Evolutionary conservation across 164 flowering plant genomes (phyloP).

Genomic region (Akebia trifoliata): DNA sequence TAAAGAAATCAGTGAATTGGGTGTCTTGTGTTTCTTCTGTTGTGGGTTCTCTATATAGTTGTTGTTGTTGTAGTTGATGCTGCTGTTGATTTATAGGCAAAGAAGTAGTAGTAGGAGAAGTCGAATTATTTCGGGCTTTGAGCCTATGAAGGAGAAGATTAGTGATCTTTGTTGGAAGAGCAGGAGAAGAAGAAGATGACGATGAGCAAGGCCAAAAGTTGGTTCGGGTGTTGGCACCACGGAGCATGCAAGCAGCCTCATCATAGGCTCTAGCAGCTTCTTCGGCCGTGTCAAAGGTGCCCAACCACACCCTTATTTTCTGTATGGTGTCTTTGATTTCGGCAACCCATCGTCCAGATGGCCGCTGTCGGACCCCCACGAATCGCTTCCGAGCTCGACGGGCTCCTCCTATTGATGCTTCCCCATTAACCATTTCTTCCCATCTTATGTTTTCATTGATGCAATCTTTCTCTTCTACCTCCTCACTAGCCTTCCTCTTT

Average conservation of each 20-base stretch:
- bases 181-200: conserved; percentile 26
- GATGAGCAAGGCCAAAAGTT: conserved; percentile 35
- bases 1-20: conserved; percentile 14
- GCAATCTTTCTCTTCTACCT: conserved; percentile 6
- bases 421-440: conserved; percentile 27
- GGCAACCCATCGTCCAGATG: conserved; percentile 52
- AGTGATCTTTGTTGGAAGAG: conserved; percentile 36
- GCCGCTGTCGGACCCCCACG: conserved; percentile 48
- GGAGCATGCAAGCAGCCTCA: conserved; percentile 47
- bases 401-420: conserved; percentile 13
- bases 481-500: conserved; percentile 24
- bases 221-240: conserved; percentile 45
- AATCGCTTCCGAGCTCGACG: conserved; percentile 30
- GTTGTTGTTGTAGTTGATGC: conserved; percentile 7
- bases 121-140: conserved; percentile 31
- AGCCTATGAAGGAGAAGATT: conserved; percentile 42
- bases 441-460: conserved; percentile 12
- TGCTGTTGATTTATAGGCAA: conserved; percentile 10
- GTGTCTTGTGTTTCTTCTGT: conserved; percentile 6
- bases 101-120: conserved; percentile 4
- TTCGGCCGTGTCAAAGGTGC: conserved; percentile 47
- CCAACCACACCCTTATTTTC: conserved; percentile 48
- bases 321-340: conserved; percentile 54
- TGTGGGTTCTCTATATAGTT: not conserved
- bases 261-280: conserved; percentile 54